Conservation (phyloP, 2,329 filamentous ascomycete species). For the Cordyceps cicadae region DNA sequence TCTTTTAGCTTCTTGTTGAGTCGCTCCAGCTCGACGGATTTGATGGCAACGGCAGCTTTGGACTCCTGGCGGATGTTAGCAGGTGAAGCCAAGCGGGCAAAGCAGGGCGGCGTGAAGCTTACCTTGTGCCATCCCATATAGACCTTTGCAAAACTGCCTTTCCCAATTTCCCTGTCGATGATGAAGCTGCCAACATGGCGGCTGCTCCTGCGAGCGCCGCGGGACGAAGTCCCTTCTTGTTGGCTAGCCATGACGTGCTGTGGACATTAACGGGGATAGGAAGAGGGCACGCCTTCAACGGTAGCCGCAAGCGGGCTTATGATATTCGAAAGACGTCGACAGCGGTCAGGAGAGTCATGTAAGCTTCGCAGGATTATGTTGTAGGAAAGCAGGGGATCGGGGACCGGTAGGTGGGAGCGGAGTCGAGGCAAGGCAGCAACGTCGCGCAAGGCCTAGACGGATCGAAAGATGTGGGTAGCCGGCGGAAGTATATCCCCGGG, state of each 20-base stretch:
- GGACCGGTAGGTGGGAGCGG: not conserved
- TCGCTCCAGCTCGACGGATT: slow-evolving; percentile 84
- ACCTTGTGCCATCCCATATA: slow-evolving; percentile 83
- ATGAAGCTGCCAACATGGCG: slow-evolving; percentile 63
- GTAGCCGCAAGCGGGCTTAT: slow-evolving; percentile 29
- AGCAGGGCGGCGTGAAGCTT: not conserved
- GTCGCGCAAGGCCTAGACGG: slow-evolving; percentile 1
- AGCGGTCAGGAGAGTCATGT: slow-evolving; percentile 32
- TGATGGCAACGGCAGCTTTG: slow-evolving; percentile 83
- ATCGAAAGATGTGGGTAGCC: slow-evolving; percentile 8
- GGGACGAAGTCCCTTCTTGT: slow-evolving; percentile 27
- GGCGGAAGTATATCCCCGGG: not conserved
- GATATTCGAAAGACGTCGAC: slow-evolving; percentile 27
- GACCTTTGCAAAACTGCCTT: slow-evolving; percentile 95
- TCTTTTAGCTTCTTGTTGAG: slow-evolving; percentile 95
- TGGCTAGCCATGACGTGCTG: slow-evolving; percentile 33
- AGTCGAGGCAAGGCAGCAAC: not conserved
- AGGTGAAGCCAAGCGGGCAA: not conserved
- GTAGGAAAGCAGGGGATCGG: not conserved
- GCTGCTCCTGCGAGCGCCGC: slow-evolving; percentile 27
- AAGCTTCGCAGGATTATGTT: slow-evolving; percentile 20
- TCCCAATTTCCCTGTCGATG: slow-evolving; percentile 84
- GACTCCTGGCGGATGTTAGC: slow-evolving; percentile 48
- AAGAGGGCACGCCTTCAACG: slow-evolving; percentile 20
- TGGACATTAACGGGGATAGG: slow-evolving; percentile 25